Evolutionary conservation across 148 eudicot species (phyloP), one percentile per base, ranked within the genome.

Genomic region (Heliamphora exappendiculata): DNA sequence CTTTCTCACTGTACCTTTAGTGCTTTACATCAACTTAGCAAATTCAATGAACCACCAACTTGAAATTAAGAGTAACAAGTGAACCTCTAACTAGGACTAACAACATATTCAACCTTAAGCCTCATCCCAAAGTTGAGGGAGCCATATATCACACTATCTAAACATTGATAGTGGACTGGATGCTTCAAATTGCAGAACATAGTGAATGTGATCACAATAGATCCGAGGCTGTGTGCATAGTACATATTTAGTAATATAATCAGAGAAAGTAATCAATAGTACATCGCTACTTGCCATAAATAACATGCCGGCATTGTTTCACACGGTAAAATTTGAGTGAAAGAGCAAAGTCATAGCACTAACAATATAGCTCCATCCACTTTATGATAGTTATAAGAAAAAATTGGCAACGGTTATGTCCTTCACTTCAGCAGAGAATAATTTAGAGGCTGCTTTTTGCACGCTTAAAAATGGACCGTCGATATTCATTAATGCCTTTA

Each of bases 351-450:
- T 34, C 53, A 58, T 59, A 49, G 51, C 4, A 73, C 50, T 4
- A 2, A 24, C 17, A 68, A 54, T 17, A 16, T 55, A 44, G 55
- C 22, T 29, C 39, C 19, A 41, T 77, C 73, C 28, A 54, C 78
- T 53, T 57, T 22, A 58, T 33, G 63, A 31, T 57, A 49, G 77
- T 63, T 20, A 28, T 19, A 72, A 60, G 57, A 80, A 16, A 78
- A 66, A 94, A 97, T 97, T 91, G 84, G 98, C 98, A 85, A 91
- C 88, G 17, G 97, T 96, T 75, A 95, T 91, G 86, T 95, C 98
- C 84, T 71, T 88, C 75, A 92, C 97, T 88, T 95, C 98, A 34
- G 98, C 93, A 65, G 98, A 95, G 75, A 94, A 85, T 54, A 95
- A 87, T 33, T 96, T 96, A 20, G 96, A 74, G 59, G 91, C 90